Percentiles rank a stretch among this genome's conserved stretches.
Evolutionary conservation across 495 filamentous ascomycete genomes (phyloP).

Genomic region (Neurospora tetraspora): DNA sequence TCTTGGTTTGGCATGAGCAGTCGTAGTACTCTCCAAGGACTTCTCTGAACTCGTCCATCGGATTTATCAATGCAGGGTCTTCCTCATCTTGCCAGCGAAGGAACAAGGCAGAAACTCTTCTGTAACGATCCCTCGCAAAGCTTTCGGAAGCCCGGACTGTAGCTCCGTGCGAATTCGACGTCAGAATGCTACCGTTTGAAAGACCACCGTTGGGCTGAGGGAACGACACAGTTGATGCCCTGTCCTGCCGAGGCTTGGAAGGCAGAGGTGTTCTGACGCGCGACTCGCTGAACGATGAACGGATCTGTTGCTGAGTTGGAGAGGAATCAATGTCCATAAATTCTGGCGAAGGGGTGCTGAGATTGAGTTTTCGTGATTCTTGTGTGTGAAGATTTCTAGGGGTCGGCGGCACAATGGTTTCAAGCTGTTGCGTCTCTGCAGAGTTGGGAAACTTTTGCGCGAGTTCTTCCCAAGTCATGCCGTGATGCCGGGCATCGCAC

Average conservation of each 20-base stretch:
- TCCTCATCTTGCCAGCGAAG: slow-evolving; percentile 39
- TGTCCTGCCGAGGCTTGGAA: slow-evolving; percentile 34
- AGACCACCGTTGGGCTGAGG: background rate
- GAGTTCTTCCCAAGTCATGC: slow-evolving; percentile 42
- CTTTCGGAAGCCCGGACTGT: background rate
- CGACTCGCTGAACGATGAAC: slow-evolving; percentile 27
- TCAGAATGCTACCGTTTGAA: background rate
- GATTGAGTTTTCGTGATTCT: slow-evolving; percentile 20
- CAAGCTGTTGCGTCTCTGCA: slow-evolving; percentile 22
- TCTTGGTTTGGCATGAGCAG: slow-evolving; percentile 29
- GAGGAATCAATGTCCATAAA: slow-evolving; percentile 21
- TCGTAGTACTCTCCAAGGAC: slow-evolving; percentile 34
- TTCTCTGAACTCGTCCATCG: slow-evolving; percentile 29
- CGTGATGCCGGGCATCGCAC: slow-evolving; percentile 42
- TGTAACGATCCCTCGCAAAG: slow-evolving; percentile 22
- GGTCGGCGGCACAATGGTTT: slow-evolving; percentile 21
- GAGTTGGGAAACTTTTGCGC: slow-evolving; percentile 31
- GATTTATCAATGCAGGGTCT: slow-evolving; percentile 19
- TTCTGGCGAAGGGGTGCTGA: background rate
- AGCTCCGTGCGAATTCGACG: background rate
- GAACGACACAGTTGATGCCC: slow-evolving; percentile 11
- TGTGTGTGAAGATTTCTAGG: slow-evolving; percentile 1
- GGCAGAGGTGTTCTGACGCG: slow-evolving; percentile 40
- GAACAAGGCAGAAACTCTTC: slow-evolving; percentile 31
- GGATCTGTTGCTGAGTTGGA: slow-evolving; percentile 20